A percentile compares a stretch with the other conserved stretches of the same genome.
These are phyloP conservation scores for Taiozyma sp. DNA, from an alignment of 1,139 yeast genomes.

Conservation along the genomic window DNA sequence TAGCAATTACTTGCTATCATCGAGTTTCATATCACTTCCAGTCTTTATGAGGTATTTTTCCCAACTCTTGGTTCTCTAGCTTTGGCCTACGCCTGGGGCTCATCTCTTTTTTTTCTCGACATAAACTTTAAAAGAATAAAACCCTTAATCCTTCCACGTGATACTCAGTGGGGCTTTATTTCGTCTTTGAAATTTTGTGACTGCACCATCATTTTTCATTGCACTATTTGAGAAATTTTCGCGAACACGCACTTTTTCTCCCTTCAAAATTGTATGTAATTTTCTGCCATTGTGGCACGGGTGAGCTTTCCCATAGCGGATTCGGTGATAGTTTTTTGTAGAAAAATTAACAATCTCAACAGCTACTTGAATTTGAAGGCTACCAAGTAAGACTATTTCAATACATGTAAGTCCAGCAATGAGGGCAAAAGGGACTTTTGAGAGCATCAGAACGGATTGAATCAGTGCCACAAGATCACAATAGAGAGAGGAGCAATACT, in stretches of 20 bases:
- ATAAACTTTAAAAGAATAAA: not conserved
- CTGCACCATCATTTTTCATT: not conserved
- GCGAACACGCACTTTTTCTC: not conserved
- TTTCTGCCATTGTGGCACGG: not conserved
- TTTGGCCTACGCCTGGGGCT: not conserved
- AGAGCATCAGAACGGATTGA: not conserved
- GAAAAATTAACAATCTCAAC: not conserved
- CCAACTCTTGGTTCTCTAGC: not conserved
- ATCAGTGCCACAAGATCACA: not conserved
- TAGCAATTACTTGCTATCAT: too few relatives aligned
- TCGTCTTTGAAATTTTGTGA: not conserved
- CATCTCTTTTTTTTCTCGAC: not conserved
- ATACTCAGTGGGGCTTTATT: not conserved
- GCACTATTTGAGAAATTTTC: not conserved
- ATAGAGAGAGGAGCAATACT: not conserved
- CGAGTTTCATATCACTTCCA: too few relatives aligned
- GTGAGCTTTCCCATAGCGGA: not conserved
- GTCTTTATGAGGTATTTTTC: too few relatives aligned
- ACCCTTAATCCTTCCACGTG: not conserved
- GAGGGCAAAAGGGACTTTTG: not conserved
- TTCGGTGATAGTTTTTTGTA: not conserved
- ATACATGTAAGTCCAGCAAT: slow-evolving; percentile 3
- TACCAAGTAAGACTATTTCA: slow-evolving; percentile 1
- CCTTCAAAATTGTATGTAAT: not conserved
- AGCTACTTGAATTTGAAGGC: not conserved